phyloP scores from a whole-genome alignment of 169 alveolate species.

The Prorocentrum cordatum region DNA sequence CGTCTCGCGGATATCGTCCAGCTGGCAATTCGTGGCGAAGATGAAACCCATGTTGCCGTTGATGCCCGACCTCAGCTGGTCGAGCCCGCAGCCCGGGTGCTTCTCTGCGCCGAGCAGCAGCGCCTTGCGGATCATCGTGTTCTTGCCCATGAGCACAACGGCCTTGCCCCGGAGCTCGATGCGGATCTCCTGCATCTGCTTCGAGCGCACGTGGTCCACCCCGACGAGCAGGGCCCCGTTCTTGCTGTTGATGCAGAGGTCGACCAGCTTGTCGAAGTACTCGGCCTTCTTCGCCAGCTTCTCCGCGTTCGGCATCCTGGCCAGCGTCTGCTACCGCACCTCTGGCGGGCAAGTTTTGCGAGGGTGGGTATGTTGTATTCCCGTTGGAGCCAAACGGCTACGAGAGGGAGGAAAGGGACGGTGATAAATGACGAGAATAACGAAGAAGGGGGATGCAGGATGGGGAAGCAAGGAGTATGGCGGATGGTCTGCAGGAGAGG shows the following conservation, averaged over 20 bases:
- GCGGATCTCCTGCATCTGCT: slow-evolving; percentile 91
- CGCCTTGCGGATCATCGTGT: slow-evolving; percentile 52
- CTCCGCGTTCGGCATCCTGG: neutral
- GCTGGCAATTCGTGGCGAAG: slow-evolving; percentile 90
- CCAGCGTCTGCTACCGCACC: no score
- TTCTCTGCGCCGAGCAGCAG: neutral
- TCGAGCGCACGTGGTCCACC: slow-evolving; percentile 94
- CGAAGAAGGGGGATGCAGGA: no score
- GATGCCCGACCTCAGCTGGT: slow-evolving; percentile 80
- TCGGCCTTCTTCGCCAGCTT: neutral
- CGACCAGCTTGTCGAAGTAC: slow-evolving; percentile 43
- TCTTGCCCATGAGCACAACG: slow-evolving; percentile 92
- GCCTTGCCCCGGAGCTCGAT: slow-evolving; percentile 88
- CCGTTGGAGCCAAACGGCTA: no score
- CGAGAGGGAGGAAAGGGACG: no score
- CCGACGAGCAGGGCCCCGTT: slow-evolving; percentile 85
- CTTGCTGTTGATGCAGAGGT: slow-evolving; percentile 74
- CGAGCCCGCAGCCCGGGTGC: slow-evolving; percentile 63
- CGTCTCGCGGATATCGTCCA: slow-evolving; percentile 80
- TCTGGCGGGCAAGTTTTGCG: no score
- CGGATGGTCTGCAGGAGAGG: no score
- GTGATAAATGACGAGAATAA: no score
- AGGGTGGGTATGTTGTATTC: no score
- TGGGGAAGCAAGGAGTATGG: no score
- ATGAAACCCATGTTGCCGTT: slow-evolving; percentile 92